These are phyloP conservation scores for carrot (Daucus carota) DNA, from an alignment of 129 eudicot genomes.

Conservation along the genomic window DH1_v3.0 NC_030389.2:45089001-45089500, in stretches of 20 bases:
- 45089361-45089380: constrained; percentile 92
- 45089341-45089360: constrained; percentile 84
- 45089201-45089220: constrained; percentile 79
- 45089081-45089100: background rate
- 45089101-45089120: background rate
- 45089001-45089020: background rate
- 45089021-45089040: background rate
- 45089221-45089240: constrained; percentile 88
- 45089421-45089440: constrained; percentile 10
- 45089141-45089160: constrained; percentile 3
- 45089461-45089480: constrained; percentile 78
- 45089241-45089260: constrained; percentile 99
- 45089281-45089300: constrained; percentile 45
- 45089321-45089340: constrained; percentile 74
- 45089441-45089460: constrained; percentile 50
- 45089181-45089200: constrained; percentile 84
- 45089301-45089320: constrained; percentile 36
- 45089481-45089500: constrained; percentile 88
- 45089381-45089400: constrained; percentile 16
- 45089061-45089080: background rate
- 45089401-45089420: background rate
- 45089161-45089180: constrained; percentile 56
- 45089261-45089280: constrained; percentile 79
- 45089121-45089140: background rate
- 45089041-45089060: background rate